Conservation (phyloP, 257 asterid species). For the Ilex aquifolium region DNA sequence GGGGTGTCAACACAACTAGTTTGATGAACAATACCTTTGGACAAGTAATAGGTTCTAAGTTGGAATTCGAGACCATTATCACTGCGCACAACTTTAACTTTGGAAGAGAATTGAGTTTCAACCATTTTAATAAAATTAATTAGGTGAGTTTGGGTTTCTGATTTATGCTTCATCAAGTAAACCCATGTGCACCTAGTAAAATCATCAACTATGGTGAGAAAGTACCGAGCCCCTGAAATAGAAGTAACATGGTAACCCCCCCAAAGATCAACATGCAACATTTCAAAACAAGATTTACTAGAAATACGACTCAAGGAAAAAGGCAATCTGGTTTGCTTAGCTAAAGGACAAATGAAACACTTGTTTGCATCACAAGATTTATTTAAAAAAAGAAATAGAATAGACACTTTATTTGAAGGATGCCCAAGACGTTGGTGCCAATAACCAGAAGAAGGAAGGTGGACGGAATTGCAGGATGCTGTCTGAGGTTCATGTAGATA, state of each 20-base stretch:
- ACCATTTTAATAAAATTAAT: too few species aligned
- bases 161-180: too few species aligned
- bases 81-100: too few species aligned
- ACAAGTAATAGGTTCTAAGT: background rate
- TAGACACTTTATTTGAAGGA: too few species aligned
- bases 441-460: background rate
- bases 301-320: background rate
- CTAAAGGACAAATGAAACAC: too few species aligned
- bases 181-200: too few species aligned
- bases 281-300: constrained; percentile 4
- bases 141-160: too few species aligned
- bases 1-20: constrained; percentile 12
- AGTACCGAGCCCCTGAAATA: constrained; percentile 9
- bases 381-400: too few species aligned
- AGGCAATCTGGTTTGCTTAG: constrained; percentile 6
- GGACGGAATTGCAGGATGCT: background rate
- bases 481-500: constrained; percentile 3
- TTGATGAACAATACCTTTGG: constrained; percentile 10
- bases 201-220: constrained; percentile 15
- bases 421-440: too few species aligned
- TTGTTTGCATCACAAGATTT: too few species aligned
- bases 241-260: constrained; percentile 15
- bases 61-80: constrained; percentile 4
- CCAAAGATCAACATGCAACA: constrained; percentile 15
- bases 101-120: too few species aligned